Evolutionary conservation across 768 basidiomycete species (phyloP).

Genomic region (Hypsizygus marmoreus): DNA sequence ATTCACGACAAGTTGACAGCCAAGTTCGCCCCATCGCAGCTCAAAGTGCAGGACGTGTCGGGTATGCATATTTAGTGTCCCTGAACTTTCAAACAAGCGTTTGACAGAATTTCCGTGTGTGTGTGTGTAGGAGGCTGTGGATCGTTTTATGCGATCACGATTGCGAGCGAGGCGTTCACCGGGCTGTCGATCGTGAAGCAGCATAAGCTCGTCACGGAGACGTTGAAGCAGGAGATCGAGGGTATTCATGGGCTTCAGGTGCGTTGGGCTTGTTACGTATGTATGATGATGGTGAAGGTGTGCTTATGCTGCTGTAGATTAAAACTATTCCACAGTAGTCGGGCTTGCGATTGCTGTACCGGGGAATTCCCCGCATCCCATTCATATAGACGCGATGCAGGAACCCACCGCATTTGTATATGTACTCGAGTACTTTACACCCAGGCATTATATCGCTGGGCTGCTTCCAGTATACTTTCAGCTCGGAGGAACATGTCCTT

Average conservation of each 20-base stretch:
- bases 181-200: constrained; percentile 90
- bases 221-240: constrained; percentile 85
- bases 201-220: constrained; percentile 85
- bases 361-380: too few species aligned
- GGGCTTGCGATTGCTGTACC: too few species aligned
- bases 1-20: constrained; percentile 75
- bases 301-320: too few species aligned
- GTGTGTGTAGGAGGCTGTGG: constrained; percentile 85
- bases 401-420: too few species aligned
- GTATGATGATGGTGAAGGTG: too few species aligned
- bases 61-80: constrained; percentile 45
- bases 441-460: too few species aligned
- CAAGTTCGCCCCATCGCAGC: constrained; percentile 74
- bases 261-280: constrained; percentile 25
- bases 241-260: constrained; percentile 95
- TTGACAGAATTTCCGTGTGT: background rate
- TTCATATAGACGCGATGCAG: too few species aligned
- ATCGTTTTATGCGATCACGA: constrained; percentile 91
- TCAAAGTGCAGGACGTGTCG: constrained; percentile 93
- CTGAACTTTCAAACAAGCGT: background rate
- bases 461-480: too few species aligned
- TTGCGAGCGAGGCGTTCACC: constrained; percentile 83
- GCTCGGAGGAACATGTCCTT: too few species aligned
- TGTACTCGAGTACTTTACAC: too few species aligned
- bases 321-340: too few species aligned